Evolutionary conservation across 768 basidiomycete species (phyloP), one percentile per base, ranked within the genome.

Genomic region (Boletellus sp.): DNA sequence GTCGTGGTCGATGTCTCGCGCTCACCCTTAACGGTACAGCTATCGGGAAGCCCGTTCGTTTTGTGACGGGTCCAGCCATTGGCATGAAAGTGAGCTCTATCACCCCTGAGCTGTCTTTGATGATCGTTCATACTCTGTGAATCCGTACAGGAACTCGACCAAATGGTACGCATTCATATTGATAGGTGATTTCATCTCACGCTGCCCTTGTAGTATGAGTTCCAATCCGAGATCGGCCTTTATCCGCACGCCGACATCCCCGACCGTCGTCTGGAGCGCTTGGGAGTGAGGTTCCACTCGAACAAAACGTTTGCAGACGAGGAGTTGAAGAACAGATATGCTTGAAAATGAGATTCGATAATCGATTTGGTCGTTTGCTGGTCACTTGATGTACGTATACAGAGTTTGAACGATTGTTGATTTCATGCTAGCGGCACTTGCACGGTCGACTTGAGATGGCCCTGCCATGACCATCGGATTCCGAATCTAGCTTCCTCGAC

Each of bases 11-110:
- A 41, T 20, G 26, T n/a, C 6, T 10, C 13, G 42, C 11, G n/a
- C 22, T 23, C 45, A 44, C 12, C 42, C 24, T 12, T 19, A n/a
- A 12, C 9, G 22, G 12, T 40, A n/a, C 24, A 67, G 66, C 46
- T 9, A 9, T 67, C n/a, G 56, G 56, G 31, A 67, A 65, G 23
- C 54, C 60, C 2, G 64, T 66, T n/a, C 61, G 48, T 6, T 67
- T 67, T 35, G 52, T 57, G 17, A 45, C 47, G 1, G 50, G 54
- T 6, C 23, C 16, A n/a, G 35, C 54, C 11, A 4, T 28, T 32
- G 66, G 64, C 10, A 42, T 54, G 52, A 34, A 63, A 59, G 61
- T 55, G 22, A 47, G 56, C 19, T 31, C 1, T n/a, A n/a, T 24
- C 11, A 1, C 12, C 24, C 15, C 4, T 28, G 28, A 17, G 31